Conservation (phyloP, 306 rosid species). For the Coriaria nepalensis region DNA sequence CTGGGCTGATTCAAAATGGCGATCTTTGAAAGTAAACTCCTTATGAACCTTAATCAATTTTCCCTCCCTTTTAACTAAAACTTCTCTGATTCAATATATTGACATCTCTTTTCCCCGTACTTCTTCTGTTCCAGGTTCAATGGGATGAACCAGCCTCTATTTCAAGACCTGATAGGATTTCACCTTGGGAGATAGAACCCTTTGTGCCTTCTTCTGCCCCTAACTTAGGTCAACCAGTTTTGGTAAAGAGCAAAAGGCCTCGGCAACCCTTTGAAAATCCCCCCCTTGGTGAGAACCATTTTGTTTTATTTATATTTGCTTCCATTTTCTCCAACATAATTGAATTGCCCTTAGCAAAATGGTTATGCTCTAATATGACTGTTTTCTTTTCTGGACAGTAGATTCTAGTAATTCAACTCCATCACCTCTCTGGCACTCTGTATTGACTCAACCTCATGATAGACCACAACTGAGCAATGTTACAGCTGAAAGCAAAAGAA, state of each 20-base stretch:
- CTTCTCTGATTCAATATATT: background rate
- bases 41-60: background rate
- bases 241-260: constrained; percentile 58
- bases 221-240: constrained; percentile 33
- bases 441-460: constrained; percentile 29
- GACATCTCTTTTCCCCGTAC: background rate
- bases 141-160: constrained; percentile 88
- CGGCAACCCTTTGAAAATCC: constrained; percentile 51
- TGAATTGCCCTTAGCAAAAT: background rate
- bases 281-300: constrained; percentile 34
- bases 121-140: constrained; percentile 52
- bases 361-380: background rate
- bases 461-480: constrained; percentile 24
- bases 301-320: constrained; percentile 1
- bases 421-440: constrained; percentile 48
- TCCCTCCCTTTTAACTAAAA: background rate
- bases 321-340: background rate
- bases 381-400: constrained; percentile 13
- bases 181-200: constrained; percentile 92
- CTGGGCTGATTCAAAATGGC: constrained; percentile 72
- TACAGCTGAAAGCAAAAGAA: constrained; percentile 35
- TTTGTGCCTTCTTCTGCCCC: constrained; percentile 38
- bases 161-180: constrained; percentile 79
- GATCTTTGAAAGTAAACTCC: constrained; percentile 61
- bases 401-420: constrained; percentile 41